Evolutionary conservation across 2,329 filamentous ascomycete species (phyloP).

Genomic region (Lecanosticta acicola): DNA sequence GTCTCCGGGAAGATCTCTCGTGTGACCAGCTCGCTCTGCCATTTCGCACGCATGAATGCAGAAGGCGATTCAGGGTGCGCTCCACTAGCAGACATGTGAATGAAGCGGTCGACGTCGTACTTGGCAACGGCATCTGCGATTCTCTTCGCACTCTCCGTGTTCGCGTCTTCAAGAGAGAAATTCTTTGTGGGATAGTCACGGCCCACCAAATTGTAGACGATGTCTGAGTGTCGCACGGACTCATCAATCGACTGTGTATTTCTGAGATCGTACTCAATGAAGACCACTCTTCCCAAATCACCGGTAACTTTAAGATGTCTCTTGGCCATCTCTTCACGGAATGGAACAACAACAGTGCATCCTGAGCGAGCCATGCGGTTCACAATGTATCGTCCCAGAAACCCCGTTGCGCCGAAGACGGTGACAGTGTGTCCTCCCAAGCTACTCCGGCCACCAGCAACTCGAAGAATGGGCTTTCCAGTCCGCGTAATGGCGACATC

Average conservation of each 20-base stretch:
- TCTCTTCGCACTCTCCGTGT: slow-evolving; percentile 84
- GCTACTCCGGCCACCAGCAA: slow-evolving; percentile 69
- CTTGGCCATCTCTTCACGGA: slow-evolving; percentile 96
- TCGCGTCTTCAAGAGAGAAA: slow-evolving; percentile 86
- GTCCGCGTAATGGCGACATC: slow-evolving; percentile 93
- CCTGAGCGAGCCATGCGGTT: slow-evolving; percentile 88
- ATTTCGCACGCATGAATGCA: slow-evolving; percentile 91
- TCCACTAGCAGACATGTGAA: slow-evolving; percentile 95
- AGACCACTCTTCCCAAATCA: slow-evolving; percentile 82
- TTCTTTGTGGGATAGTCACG: slow-evolving; percentile 98
- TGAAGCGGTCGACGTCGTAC: slow-evolving; percentile 94
- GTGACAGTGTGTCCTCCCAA: slow-evolving; percentile 82
- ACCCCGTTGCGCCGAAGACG: slow-evolving; percentile 95
- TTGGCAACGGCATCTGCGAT: slow-evolving; percentile 94
- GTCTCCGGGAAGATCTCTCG: slow-evolving; percentile 92
- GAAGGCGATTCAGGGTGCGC: slow-evolving; percentile 73
- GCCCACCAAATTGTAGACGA: slow-evolving; percentile 94
- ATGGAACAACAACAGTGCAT: slow-evolving; percentile 90
- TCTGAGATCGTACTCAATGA: slow-evolving; percentile 89
- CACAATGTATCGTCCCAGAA: slow-evolving; percentile 94
- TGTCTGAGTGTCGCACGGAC: slow-evolving; percentile 91
- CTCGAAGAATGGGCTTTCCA: slow-evolving; percentile 87
- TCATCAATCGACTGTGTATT: slow-evolving; percentile 96
- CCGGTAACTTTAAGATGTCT: slow-evolving; percentile 94
- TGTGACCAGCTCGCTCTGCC: slow-evolving; percentile 72